Conservation (phyloP, 2,329 filamentous ascomycete genomes). For the Sporothrix schenckii region DNA sequence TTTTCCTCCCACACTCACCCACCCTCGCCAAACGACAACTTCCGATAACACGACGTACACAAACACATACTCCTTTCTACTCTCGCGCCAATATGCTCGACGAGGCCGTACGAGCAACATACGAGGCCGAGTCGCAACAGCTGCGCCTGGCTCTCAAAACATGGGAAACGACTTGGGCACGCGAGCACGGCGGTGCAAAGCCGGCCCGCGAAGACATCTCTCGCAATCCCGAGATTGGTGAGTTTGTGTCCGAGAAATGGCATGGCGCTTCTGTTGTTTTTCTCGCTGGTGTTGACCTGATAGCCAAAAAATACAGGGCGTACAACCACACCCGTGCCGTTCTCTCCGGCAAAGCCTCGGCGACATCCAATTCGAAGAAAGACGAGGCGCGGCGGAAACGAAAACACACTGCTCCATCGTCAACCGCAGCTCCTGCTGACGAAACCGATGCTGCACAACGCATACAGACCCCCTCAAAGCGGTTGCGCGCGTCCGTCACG, state of each 20-base stretch:
- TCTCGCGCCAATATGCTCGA: constrained; percentile 49
- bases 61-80: not conserved
- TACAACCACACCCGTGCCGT: constrained; percentile 69
- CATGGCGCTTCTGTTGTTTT: not conserved
- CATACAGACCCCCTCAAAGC: constrained; percentile 50
- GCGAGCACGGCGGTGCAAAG: constrained; percentile 66
- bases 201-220: constrained; percentile 77
- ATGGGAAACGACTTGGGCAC: constrained; percentile 72
- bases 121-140: constrained; percentile 55
- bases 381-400: constrained; percentile 47
- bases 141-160: constrained; percentile 71
- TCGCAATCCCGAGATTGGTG: constrained; percentile 70
- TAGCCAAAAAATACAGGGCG: constrained; percentile 74
- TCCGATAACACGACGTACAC: not conserved
- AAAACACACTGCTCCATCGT: constrained; percentile 37
- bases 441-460: constrained; percentile 42
- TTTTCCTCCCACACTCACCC: no score
- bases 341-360: constrained; percentile 48
- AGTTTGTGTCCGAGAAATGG: constrained; percentile 32
- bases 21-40: not conserved
- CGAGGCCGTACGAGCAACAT: constrained; percentile 48
- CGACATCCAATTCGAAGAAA: constrained; percentile 40
- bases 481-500: constrained; percentile 9
- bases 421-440: constrained; percentile 31
- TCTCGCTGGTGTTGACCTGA: not conserved